Base-by-base conservation (phyloP, 2,329 filamentous ascomycete genomes). In the Aureobasidium sp. region DNA sequence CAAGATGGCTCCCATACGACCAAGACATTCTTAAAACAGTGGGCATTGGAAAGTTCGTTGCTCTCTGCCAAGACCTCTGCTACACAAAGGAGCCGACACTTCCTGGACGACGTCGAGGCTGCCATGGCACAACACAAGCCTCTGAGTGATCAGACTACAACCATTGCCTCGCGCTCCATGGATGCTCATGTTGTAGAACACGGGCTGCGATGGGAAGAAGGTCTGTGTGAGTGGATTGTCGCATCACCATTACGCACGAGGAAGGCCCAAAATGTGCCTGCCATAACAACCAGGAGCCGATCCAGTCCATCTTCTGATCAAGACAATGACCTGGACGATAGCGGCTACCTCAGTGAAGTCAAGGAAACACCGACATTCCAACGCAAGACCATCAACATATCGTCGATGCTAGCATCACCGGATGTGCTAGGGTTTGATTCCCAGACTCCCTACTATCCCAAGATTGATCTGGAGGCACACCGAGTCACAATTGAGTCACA, bases 211-310 rank as follows among this genome's bases (percentile, higher is more conserved):
- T 78, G 76, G 75, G 77, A 79, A 66, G 76, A 77, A 52, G 76
- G 75, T 11, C 73, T 79, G 39, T 75, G 75, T 27, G 77, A 79
- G 64, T 79, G 76, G 77, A 73, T 78, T n/a, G 69, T 71, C 0
- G 74, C 70, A 41, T 78, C 77, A 9, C 76, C 77, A 0, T 73
- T 65, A 14, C 36, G 36, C 11, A 34, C 20, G 15, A 41, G 14
- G n/a, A 37, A 60, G 36, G 17, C 15, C n/a, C 20, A 12, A 8
- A 31, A 15, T 9, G 6, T 17, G 9, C 11, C 25, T n/a, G 25
- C n/a, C 8, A n/a, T 9, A 22, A 14, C 31, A 20, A 47, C 27
- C 20, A 58, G 39, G 29, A 4, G 14, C 3, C 29, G 36, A 15
- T 48, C 42, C 20, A 20, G 8, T n/a, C 14, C 29, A 7, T 4